phyloP scores from a whole-genome alignment of 2,329 filamentous ascomycete species.

The Zymoseptoria brevis region DNA sequence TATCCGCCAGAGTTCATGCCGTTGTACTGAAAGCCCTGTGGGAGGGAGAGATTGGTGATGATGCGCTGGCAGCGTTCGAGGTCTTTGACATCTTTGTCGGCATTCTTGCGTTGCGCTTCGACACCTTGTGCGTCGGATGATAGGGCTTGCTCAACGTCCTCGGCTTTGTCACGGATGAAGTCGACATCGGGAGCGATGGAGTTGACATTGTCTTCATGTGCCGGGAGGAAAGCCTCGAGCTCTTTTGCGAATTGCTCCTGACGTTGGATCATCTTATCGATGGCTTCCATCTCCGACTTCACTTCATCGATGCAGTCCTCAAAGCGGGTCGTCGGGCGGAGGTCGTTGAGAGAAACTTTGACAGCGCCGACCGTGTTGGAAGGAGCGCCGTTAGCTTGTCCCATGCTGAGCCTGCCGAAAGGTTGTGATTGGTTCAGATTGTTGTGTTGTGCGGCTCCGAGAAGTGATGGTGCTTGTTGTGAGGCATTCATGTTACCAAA shows the following conservation, averaged over 20 bases:
- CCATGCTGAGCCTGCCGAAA: slow-evolving; percentile 36
- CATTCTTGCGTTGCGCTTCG: slow-evolving; percentile 47
- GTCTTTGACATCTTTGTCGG: slow-evolving; percentile 60
- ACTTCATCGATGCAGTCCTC: slow-evolving; percentile 79
- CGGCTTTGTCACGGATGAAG: slow-evolving; percentile 53
- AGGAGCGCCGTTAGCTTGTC: slow-evolving; percentile 42
- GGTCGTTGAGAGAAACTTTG: slow-evolving; percentile 67
- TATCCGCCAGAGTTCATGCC: slow-evolving; percentile 18
- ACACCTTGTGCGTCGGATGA: slow-evolving; percentile 57
- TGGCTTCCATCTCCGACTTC: slow-evolving; percentile 65
- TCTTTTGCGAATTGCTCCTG: slow-evolving; percentile 72
- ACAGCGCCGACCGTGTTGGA: slow-evolving; percentile 48
- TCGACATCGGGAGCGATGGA: slow-evolving; percentile 59
- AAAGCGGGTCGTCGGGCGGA: slow-evolving; percentile 83
- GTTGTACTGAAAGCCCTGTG: slow-evolving; percentile 52
- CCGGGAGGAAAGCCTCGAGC: slow-evolving; percentile 58
- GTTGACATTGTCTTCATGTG: slow-evolving; percentile 55
- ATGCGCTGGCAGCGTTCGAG: slow-evolving; percentile 65
- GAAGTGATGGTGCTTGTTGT: slow-evolving; percentile 22
- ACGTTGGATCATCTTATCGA: slow-evolving; percentile 72
- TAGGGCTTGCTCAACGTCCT: slow-evolving; percentile 55
- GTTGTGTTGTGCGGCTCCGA: slow-evolving; percentile 20
- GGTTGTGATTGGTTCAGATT: slow-evolving; percentile 18
- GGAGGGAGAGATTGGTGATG: slow-evolving; percentile 66
- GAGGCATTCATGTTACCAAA: slow-evolving; percentile 17